Base-by-base conservation (phyloP, 805 yeast species). In the Saccharomycopsis babjevae region DNA sequence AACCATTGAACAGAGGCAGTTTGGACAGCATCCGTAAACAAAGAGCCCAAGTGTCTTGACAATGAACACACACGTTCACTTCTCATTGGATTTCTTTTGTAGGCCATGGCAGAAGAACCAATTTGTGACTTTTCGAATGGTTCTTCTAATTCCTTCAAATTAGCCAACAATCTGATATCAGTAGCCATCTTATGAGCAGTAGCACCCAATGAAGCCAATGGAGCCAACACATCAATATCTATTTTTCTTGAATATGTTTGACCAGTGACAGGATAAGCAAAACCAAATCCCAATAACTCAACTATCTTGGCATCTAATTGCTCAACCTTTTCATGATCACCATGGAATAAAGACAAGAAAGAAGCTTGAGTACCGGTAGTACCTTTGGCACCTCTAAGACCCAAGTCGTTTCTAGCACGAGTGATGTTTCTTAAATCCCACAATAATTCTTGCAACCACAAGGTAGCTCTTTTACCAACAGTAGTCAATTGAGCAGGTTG, bases 11-110 rank as follows among this genome's bases (percentile, higher is more conserved):
- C 98, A 40, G 97, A 87, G 7, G 98, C 96, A 57, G 99, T 94
- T 76, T 90, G 94, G 68, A 93, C 88, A 59, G 97, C 96, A 75
- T 94, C 98, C 71, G 81, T 90, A 77, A 87, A 88, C 68, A 91
- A 78, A 18, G 96, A 87, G 66, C 97, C 96, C 75, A 94, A 75
- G 74, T 93, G 98, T 79, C 99, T 89, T 22, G 98, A 84, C 67
- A 94, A 82, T n/a, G 99, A 94, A 78, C 99, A 94, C 63, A 94
- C 97, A 76, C 99, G 85, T 79, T 94, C 99, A 72, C 93, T 87
- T 79, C 99, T 88, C 99, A 94, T 94, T 75, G 99, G 99, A 78
- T 94, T 94, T 79, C 99, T 87, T 83, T 94, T 94, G 81, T 94
- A 94, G 36, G 99, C 99, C 99, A 94, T 94, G 52, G 99, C 99